Evolutionary conservation across 2,329 filamentous ascomycete species (phyloP), one percentile per base, ranked within the genome.

Genomic region (Fusarium pseudocircinatum): DNA sequence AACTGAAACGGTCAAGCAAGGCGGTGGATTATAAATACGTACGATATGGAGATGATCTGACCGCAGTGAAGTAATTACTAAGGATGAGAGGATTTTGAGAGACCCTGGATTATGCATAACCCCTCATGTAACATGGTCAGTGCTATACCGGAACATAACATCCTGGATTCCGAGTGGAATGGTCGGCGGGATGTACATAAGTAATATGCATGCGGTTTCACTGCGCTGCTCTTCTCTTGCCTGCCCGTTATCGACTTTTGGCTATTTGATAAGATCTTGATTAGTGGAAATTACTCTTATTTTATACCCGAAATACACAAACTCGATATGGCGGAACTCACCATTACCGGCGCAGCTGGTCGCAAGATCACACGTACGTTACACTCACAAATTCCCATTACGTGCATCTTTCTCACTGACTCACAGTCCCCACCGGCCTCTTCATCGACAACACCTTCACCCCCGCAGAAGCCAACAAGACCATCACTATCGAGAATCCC

Each of bases 371-470:
- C 50, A 13, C 34, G 66, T 69, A 68, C 4, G 43, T 50, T 32
- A 11, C 11, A 16, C 11, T 1, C 15, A 30, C 5, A 2, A 28
- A 5, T 10, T 22, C 6, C n/a, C 10, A 40, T n/a, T 6, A 34
- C 28, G 11, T 44, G 4, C 26, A 49, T 16, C 7, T 12, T 18
- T 18, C 26, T 22, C 5, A 36, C 40, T 65, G 6, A 56, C 36
- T 3, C 16, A 26, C 16, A 72, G 70, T 72, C n/a, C 64, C 69
- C 2, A 70, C 70, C 2, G 66, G 70, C 2, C 66, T 73, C 16
- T 73, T 73, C 20, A 73, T 73, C 28, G 34, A 73, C 18, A 73
- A 73, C 40, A 3, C 16, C 12, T 73, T 73, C 22, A 4, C 22
- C 7, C 15, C 70, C 10, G 57, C 70, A 22, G 28, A 43, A 37